Conservation (phyloP, 2,329 filamentous ascomycete genomes). For the Taxawa tesnikishii region DNA sequence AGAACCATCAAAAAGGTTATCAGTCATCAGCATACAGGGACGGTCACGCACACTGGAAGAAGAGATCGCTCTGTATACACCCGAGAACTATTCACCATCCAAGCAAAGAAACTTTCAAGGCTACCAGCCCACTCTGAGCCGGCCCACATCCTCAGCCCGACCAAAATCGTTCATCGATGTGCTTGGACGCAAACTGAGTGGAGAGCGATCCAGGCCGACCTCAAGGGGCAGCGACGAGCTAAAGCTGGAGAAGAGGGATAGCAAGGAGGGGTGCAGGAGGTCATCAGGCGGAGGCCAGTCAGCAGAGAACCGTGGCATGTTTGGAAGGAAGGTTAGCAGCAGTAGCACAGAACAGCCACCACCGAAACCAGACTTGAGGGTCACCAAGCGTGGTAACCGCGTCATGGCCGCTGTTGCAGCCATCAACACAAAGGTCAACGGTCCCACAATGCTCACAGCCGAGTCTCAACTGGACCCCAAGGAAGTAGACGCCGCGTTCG, state of each 20-base stretch:
- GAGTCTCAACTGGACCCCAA: constrained; percentile 37
- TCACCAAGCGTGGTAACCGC: constrained; percentile 37
- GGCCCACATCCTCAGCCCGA: constrained; percentile 9
- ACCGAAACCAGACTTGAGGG: constrained; percentile 16
- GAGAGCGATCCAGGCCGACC: constrained; percentile 7
- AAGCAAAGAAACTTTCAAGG: constrained; percentile 51
- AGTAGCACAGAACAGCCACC: constrained; percentile 19
- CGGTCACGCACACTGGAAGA: constrained; percentile 28
- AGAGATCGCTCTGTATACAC: constrained; percentile 47
- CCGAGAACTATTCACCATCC: constrained; percentile 45
- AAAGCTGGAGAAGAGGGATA: not conserved
- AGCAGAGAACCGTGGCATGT: constrained; percentile 7
- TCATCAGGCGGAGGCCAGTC: constrained; percentile 1
- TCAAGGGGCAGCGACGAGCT: constrained; percentile 6
- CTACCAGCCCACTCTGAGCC: constrained; percentile 29
- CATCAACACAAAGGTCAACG: constrained; percentile 42
- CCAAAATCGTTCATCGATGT: constrained; percentile 9
- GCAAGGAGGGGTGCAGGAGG: constrained; percentile 13
- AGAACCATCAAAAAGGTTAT: constrained; percentile 5
- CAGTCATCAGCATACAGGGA: not conserved
- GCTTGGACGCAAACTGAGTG: constrained; percentile 2
- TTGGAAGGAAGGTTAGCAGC: constrained; percentile 22
- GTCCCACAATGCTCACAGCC: constrained; percentile 23
- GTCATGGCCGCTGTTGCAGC: constrained; percentile 54
- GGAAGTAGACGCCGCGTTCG: constrained; percentile 50